Evolutionary conservation across 2,329 filamentous ascomycete genomes (phyloP).

Genomic region (Parascedosporium putredinis): DNA sequence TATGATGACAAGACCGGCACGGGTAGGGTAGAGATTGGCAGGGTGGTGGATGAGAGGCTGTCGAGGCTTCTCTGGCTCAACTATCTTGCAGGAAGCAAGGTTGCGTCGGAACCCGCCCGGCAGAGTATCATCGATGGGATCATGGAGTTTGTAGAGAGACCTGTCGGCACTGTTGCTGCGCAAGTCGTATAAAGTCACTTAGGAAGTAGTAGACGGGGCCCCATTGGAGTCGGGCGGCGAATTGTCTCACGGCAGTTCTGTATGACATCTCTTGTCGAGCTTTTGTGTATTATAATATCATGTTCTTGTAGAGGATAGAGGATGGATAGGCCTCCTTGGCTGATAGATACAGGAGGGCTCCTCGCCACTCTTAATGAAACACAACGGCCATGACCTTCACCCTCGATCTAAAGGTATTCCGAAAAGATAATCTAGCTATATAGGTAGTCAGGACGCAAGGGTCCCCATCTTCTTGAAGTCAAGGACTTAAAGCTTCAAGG

Average conservation of each 20-base stretch:
- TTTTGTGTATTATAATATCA: not conserved
- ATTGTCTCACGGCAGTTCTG: not conserved
- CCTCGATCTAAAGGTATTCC: too few relatives aligned
- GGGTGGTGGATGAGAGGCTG: slow-evolving; percentile 68
- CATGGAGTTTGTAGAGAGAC: slow-evolving; percentile 78
- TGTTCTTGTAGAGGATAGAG: not conserved
- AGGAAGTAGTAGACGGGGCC: not conserved
- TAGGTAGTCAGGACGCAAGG: too few relatives aligned
- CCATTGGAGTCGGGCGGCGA: not conserved
- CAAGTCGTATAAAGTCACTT: slow-evolving; percentile 52
- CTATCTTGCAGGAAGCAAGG: slow-evolving; percentile 77
- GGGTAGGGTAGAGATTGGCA: slow-evolving; percentile 51
- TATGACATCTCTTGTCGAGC: not conserved
- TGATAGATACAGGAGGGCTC: not conserved
- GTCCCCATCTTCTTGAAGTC: too few relatives aligned
- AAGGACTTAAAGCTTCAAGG: slow-evolving; percentile 29
- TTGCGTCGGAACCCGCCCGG: slow-evolving; percentile 74
- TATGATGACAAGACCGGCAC: slow-evolving; percentile 45
- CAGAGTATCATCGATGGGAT: slow-evolving; percentile 78
- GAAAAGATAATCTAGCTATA: not conserved
- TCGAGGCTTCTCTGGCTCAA: slow-evolving; percentile 78
- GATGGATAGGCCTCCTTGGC: not conserved
- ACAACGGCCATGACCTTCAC: too few relatives aligned
- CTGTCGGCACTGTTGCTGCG: slow-evolving; percentile 75
- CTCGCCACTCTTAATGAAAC: not conserved